Base-by-base conservation (phyloP, 2,329 filamentous ascomycete genomes). In the Capronia epimyces region DNA sequence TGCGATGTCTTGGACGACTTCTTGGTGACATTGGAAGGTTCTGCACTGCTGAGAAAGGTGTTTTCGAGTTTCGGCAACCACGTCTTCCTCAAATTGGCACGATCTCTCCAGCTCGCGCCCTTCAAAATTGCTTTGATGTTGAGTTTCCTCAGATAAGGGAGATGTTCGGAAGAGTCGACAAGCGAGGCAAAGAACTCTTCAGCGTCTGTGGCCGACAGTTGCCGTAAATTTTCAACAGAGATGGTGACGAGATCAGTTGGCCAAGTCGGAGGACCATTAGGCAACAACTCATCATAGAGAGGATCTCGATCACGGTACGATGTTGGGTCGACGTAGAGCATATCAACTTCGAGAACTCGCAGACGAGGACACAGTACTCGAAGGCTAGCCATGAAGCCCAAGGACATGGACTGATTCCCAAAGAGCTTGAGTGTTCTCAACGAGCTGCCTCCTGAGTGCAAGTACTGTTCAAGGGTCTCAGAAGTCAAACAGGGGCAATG, bases 111-210 rank as follows among this genome's bases (percentile, higher is more conserved):
- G 9, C 75, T 74, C 21, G 86, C 83, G 40, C 82, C 79, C 62
- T 90, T 82, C 42, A 96, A 74, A 67, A 89, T 91, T 1, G 85
- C 83, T 62, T 84, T 87, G 58, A 96, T 79, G 1, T 79, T 76
- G 9, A 96, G 71, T 37, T 77, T 75, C 7, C 89, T 83, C 20
- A 97, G 76, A 51, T 81, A 71, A 0, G 76, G 79, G 18, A 97
- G 67, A 2, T 77, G 68, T 1, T 76, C 71, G 0, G 89, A 88
- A 43, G 80, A 81, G 51, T 89, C 77, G 18, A 91, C 78, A 1
- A 97, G 73, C 13, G 88, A 93, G 34, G 80, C 77, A 60, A 96
- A 86, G 60, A 96, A 87, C 50, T 81, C 82, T 60, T 87, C 81
- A 0, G 89, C 89, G 0, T 82, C 80, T 27, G 78, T 75, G 1